Conservation (phyloP, 2,329 filamentous ascomycete species). For the Cercospora citrullina region DNA sequence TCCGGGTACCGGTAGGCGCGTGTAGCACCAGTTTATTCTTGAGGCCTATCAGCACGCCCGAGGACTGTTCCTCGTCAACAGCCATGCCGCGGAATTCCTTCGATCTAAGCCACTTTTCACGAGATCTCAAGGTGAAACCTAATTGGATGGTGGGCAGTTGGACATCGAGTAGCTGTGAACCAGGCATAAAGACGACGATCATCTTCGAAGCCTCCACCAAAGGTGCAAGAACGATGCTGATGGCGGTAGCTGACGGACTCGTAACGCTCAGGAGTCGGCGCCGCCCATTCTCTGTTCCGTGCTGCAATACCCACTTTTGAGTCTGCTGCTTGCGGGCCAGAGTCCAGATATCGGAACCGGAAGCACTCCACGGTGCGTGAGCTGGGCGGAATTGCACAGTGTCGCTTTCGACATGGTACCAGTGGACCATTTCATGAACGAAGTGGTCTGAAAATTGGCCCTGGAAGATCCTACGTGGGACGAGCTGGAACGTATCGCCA, state of each 20-base stretch:
- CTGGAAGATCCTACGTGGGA: slow-evolving; percentile 39
- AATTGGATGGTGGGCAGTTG: slow-evolving; percentile 31
- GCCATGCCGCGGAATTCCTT: slow-evolving; percentile 14
- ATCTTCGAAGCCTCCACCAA: slow-evolving; percentile 21
- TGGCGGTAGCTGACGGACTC: slow-evolving; percentile 45
- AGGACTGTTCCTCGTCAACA: slow-evolving; percentile 57
- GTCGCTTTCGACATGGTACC: slow-evolving; percentile 54
- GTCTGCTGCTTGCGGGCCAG: slow-evolving; percentile 38
- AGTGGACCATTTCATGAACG: slow-evolving; percentile 58
- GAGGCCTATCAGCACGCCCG: slow-evolving; percentile 61
- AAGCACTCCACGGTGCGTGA: slow-evolving; percentile 26
- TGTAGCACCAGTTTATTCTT: slow-evolving; percentile 57
- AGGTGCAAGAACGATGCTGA: slow-evolving; percentile 50
- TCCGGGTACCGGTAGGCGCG: slow-evolving; percentile 18
- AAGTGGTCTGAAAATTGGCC: slow-evolving; percentile 56
- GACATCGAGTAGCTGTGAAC: slow-evolving; percentile 16
- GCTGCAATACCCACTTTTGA: slow-evolving; percentile 47
- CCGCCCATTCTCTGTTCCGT: not conserved
- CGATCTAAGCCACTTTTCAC: not conserved
- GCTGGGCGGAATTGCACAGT: slow-evolving; percentile 54
- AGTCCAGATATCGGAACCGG: slow-evolving; percentile 16
- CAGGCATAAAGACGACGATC: slow-evolving; percentile 21
- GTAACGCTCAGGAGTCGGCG: slow-evolving; percentile 16
- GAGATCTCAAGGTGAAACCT: slow-evolving; percentile 22
- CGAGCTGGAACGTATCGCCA: slow-evolving; percentile 38